Evolutionary conservation across 2,329 filamentous ascomycete species (phyloP), one percentile per base, ranked within the genome.

Genomic region (Botrytis fragariae): DNA sequence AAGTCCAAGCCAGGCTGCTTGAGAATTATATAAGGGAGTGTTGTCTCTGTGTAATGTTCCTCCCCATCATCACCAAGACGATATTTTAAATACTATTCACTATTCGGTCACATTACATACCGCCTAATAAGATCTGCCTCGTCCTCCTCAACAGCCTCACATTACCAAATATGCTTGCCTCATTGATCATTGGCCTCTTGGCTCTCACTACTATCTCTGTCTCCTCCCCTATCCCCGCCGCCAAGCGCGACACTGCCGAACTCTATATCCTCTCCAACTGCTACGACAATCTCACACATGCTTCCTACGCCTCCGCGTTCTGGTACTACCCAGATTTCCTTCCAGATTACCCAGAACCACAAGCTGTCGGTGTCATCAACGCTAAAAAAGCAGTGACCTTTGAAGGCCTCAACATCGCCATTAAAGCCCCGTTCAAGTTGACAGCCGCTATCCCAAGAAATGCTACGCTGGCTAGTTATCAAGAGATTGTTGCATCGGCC

Each of bases 241-340:
- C 60, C 12, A 65, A 72, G 48, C 69, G 60, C 20, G 69, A 72
- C 14, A 72, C 69, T 16, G 60, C 45, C n/a, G 69, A 72, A 10
- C 69, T 72, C 10, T 72, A 44, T 14, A 72, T 72, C 37, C 69
- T 72, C 35, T n/a, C 69, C 35, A 65, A 71, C 45, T 71, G 69
- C 44, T 65, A 71, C 69, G 65, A 51, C 45, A 71, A 64, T 20
- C 9, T 71, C 35, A 71, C 69, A n/a, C 32, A 35, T 18, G 32
- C 57, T 22, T 71, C 59, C 25, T 65, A 71, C n/a, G 69, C 59
- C n/a, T 63, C 69, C 7, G 44, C 69, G 20, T 71, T 71, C 60
- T 71, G 60, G 44, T 71, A 71, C 60, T 71, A 71, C 69, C 69
- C 69, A 18, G 59, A 71, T 22, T 71, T 54, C 45, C 60, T 71